Evolutionary conservation across 2,329 filamentous ascomycete genomes (phyloP).

Genomic region (Sarocladium brachiariae): DNA sequence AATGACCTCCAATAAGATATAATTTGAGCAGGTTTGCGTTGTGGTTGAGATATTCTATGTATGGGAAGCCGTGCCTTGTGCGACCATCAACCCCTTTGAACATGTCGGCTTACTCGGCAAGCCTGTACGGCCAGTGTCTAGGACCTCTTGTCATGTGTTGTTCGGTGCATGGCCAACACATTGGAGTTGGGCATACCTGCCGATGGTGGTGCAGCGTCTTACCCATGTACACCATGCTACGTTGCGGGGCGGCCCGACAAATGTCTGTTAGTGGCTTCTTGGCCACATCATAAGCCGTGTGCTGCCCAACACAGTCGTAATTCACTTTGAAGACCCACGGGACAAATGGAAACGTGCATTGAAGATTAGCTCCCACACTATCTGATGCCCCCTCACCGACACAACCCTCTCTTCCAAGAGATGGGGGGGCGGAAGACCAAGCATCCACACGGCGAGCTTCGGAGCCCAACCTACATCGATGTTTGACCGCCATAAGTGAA

Average conservation of each 20-base stretch:
- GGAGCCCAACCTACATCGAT: background rate
- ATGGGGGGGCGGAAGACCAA: too few species aligned
- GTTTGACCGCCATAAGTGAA: background rate
- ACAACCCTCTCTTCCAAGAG: background rate
- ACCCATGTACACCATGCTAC: background rate
- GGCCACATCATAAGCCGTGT: background rate
- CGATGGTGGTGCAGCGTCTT: background rate
- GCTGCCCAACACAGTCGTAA: background rate
- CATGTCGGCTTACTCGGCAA: background rate
- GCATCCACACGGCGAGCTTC: background rate
- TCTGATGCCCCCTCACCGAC: background rate
- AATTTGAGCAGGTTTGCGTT: too few species aligned
- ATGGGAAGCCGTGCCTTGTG: background rate
- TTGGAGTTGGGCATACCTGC: conserved; percentile 4
- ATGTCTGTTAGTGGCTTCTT: background rate
- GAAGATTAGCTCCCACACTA: background rate
- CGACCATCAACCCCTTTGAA: background rate
- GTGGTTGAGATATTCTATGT: too few species aligned
- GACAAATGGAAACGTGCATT: background rate
- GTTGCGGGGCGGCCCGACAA: conserved; percentile 4
- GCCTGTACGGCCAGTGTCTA: background rate
- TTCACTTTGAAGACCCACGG: background rate
- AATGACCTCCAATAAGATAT: too few species aligned
- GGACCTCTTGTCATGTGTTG: conserved; percentile 3
- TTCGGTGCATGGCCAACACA: background rate